phyloP scores from a whole-genome alignment of 495 filamentous ascomycete species.

The Neurospora sp. region DNA sequence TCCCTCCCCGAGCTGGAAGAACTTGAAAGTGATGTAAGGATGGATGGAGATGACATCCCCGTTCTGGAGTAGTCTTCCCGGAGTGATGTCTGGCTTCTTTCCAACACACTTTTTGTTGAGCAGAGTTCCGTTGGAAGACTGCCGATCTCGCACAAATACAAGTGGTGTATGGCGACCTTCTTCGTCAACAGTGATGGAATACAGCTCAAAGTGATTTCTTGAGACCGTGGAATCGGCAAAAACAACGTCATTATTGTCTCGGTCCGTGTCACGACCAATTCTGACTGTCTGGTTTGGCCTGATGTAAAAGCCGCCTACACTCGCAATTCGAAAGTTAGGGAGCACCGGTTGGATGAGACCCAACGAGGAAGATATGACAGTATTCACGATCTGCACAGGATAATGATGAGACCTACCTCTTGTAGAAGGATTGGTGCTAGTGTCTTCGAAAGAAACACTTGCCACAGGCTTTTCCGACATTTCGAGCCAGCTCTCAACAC shows the following conservation, averaged over 20 bases:
- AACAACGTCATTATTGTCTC: constrained; percentile 27
- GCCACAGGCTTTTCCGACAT: constrained; percentile 4
- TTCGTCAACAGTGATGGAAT: constrained; percentile 43
- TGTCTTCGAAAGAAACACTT: constrained; percentile 7
- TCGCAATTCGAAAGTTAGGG: neutral
- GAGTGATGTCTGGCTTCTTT: constrained; percentile 9
- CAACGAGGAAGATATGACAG: neutral
- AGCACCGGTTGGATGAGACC: neutral
- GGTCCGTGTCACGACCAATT: constrained; percentile 24
- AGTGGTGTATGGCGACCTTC: constrained; percentile 32
- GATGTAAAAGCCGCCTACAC: constrained; percentile 11
- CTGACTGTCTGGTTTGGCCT: constrained; percentile 19
- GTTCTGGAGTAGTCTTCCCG: constrained; percentile 41
- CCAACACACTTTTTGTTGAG: constrained; percentile 42
- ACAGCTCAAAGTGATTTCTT: constrained; percentile 51
- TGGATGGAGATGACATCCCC: constrained; percentile 43
- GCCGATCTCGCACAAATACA: constrained; percentile 50
- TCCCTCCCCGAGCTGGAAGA: constrained; percentile 11
- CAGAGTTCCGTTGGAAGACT: constrained; percentile 45
- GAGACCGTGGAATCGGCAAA: constrained; percentile 40
- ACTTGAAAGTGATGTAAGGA: constrained; percentile 24
- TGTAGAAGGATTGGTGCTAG: neutral
- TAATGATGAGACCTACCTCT: constrained; percentile 2
- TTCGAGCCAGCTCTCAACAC: neutral
- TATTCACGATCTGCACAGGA: neutral